Evolutionary conservation across 192 early-diverging fungal genomes (phyloP).

Genomic region (Phycomyces nitens): DNA sequence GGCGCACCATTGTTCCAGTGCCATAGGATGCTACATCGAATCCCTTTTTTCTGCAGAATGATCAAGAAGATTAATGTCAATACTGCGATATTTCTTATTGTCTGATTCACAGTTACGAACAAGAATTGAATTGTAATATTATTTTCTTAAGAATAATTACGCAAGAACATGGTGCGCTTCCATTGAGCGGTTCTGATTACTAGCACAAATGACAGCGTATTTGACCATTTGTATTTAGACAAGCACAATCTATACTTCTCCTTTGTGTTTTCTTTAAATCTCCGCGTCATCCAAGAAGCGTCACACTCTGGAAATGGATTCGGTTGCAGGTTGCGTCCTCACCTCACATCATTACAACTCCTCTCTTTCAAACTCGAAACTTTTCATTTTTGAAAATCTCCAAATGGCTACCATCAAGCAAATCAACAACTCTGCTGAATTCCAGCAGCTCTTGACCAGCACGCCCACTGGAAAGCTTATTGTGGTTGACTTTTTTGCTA

Average conservation of each 20-base stretch:
- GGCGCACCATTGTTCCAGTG: constrained; percentile 84
- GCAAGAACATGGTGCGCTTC: constrained; percentile 83
- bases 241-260: too few species aligned
- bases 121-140: too few species aligned
- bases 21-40: constrained; percentile 88
- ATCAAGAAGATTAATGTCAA: neutral
- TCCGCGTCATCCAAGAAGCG: too few species aligned
- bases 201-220: constrained; percentile 94
- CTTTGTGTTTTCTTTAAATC: too few species aligned
- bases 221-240: too few species aligned
- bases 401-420: constrained; percentile 23
- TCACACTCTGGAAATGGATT: too few species aligned
- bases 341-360: too few species aligned
- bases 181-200: constrained; percentile 98
- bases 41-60: constrained; percentile 51
- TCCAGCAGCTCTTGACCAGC: constrained; percentile 21
- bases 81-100: too few species aligned
- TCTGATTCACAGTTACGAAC: too few species aligned
- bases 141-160: constrained; percentile 40
- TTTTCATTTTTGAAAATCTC: too few species aligned
- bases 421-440: constrained; percentile 36
- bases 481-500: constrained; percentile 55
- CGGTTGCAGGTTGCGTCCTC: too few species aligned
- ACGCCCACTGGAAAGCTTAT: constrained; percentile 29
- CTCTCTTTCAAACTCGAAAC: too few species aligned